A percentile compares a stretch with the other conserved stretches of the same genome.
These are phyloP conservation scores for Brassica hybrid DNA, from an alignment of 441 rosid species.

Conservation along the genomic window DNA sequence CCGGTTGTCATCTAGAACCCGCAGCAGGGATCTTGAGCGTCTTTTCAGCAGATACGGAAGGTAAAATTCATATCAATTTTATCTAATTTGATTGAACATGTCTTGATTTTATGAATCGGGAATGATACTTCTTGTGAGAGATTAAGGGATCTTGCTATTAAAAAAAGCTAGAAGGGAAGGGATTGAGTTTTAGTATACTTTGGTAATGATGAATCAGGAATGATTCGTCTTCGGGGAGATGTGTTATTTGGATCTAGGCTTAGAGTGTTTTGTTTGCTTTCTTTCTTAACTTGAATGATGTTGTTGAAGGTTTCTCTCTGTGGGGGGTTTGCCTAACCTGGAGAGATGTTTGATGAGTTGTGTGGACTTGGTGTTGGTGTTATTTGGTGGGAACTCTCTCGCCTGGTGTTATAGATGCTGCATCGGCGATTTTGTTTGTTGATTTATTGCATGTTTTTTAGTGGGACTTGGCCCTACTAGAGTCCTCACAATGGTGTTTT, in stretches of 20 bases:
- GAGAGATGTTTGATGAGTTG: constrained; percentile 65
- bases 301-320: constrained; percentile 61
- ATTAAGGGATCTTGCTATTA: neutral
- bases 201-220: too few relatives aligned
- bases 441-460: constrained; percentile 56
- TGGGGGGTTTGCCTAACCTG: constrained; percentile 62
- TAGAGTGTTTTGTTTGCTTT: constrained; percentile 44
- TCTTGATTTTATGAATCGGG: neutral
- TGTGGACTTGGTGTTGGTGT: constrained; percentile 78
- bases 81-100: neutral
- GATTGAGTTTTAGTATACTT: too few relatives aligned
- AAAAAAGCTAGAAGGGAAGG: too few relatives aligned
- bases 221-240: too few relatives aligned
- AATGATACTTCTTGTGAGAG: neutral
- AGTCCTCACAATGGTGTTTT: constrained; percentile 55
- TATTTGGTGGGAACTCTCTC: constrained; percentile 52
- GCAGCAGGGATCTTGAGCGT: constrained; percentile 72
- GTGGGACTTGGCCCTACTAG: constrained; percentile 53
- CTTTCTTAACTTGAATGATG: constrained; percentile 50
- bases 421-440: constrained; percentile 59
- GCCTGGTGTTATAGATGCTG: constrained; percentile 54
- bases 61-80: constrained; percentile 26
- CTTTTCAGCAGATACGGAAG: constrained; percentile 81
- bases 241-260: constrained; percentile 40
- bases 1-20: constrained; percentile 63